Evolutionary conservation across 2,329 filamentous ascomycete genomes (phyloP), one percentile per base, ranked within the genome.

Genomic region (Ramularia collo-cygni): DNA sequence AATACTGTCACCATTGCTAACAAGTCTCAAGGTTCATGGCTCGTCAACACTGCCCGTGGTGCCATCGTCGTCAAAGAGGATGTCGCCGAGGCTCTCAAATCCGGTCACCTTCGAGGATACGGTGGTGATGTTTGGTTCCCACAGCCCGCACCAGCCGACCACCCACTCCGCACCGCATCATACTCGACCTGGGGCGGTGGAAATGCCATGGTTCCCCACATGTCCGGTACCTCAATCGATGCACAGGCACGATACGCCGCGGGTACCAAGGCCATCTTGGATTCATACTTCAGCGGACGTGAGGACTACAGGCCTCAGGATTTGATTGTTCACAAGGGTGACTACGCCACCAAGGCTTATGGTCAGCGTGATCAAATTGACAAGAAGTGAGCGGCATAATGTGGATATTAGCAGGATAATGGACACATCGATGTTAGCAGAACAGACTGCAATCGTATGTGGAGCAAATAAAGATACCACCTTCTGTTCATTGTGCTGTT

Each of bases 21-120:
- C 43, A 43, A 28, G 35, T 33, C n/a, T 28, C 7, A 28, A 84
- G 83, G 88, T 60, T 84, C 88, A 28, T 96, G 92, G 86, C 84
- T 98, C 64, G 74, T 98, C 73, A 98, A 98, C 83, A 98, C 92
- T 24, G 92, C 92, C 56, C 92, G 92, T 66, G 92, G 92, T 60
- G 92, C 92, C 68, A 98, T 98, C 64, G 89, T 98, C 57, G 90
- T 96, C 72, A 96, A 96, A 80, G 90, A 96, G 72, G 92, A 96
- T 57, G 92, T 98, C 42, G 92, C 92, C 49, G 89, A 83, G 18
- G 92, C 92, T 35, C 79, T 98, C 65, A 87, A 90, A 75, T 78
- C 75, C 24, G 92, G 92, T 59, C 89, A 96, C 68, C 84, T 93
- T 61, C 82, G 84, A 60, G 86, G 86, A 54, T 93, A 93, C 72